Percentiles rank a stretch among this genome's conserved stretches.
Conservation (phyloP, 2,329 filamentous ascomycete species). For the Ramichloridium luteum region DNA sequence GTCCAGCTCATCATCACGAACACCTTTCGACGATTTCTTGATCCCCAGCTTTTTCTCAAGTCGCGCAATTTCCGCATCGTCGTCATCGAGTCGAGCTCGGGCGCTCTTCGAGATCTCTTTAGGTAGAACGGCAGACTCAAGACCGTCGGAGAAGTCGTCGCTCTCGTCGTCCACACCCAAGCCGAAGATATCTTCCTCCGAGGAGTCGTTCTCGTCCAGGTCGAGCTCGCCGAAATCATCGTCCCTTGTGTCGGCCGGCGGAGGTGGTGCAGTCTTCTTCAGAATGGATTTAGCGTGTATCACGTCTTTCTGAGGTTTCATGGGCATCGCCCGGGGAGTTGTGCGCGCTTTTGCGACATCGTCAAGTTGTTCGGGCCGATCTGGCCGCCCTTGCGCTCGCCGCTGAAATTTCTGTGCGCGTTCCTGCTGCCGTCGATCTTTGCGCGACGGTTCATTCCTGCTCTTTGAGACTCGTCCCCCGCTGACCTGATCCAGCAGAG, state of each 20-base stretch:
- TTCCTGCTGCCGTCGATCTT: slow-evolving; percentile 49
- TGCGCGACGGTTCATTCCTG: slow-evolving; percentile 17
- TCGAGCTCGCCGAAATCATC: slow-evolving; percentile 9
- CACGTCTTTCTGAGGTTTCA: too few species aligned
- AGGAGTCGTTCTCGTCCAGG: slow-evolving; percentile 21
- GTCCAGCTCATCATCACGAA: slow-evolving; percentile 71
- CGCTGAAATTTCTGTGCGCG: slow-evolving; percentile 47
- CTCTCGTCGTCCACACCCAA: slow-evolving; percentile 8
- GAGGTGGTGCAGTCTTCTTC: slow-evolving; percentile 4
- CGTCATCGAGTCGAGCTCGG: slow-evolving; percentile 52
- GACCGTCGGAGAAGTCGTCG: slow-evolving; percentile 7
- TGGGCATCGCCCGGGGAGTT: too few species aligned
- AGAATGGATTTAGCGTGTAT: slow-evolving; percentile 6
- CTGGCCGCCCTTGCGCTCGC: too few species aligned
- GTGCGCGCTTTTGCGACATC: too few species aligned
- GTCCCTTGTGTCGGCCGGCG: slow-evolving; percentile 8
- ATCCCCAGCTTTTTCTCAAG: slow-evolving; percentile 82
- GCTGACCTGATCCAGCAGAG: slow-evolving; percentile 32
- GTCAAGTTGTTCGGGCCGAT: too few species aligned
- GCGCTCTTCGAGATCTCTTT: slow-evolving; percentile 10
- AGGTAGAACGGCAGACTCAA: slow-evolving; percentile 10
- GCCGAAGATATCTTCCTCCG: slow-evolving; percentile 25
- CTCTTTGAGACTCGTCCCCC: slow-evolving; percentile 13
- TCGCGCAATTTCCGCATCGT: slow-evolving; percentile 78
- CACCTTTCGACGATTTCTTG: slow-evolving; percentile 58